Conservation (phyloP, 768 basidiomycete genomes). For the Chalciporus chontae region DNA sequence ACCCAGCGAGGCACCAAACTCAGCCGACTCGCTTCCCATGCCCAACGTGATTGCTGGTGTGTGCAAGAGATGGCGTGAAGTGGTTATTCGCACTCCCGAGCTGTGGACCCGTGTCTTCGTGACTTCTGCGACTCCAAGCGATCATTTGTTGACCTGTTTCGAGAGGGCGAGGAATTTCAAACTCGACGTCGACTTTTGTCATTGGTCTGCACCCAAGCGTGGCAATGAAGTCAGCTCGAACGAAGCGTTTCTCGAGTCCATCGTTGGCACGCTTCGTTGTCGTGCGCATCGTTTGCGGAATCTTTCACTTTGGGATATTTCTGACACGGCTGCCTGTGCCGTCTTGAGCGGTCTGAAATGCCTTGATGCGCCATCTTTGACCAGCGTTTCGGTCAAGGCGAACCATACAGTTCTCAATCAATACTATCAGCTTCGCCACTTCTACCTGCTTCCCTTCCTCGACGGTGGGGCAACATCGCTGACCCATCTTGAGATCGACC, state of each 20-base stretch:
- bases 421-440: slow-evolving; percentile 6
- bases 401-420: not conserved
- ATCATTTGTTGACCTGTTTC: slow-evolving; percentile 1
- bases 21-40: not conserved
- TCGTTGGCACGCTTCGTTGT: not conserved
- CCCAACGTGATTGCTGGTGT: slow-evolving; percentile 8
- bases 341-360: slow-evolving; percentile 1
- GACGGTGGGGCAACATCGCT: slow-evolving; percentile 4
- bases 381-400: slow-evolving; percentile 12
- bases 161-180: slow-evolving; percentile 11
- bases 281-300: slow-evolving; percentile 6
- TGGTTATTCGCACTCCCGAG: slow-evolving; percentile 3
- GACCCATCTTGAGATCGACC: slow-evolving; percentile 13
- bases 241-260: slow-evolving; percentile 3
- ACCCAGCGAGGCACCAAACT: not conserved
- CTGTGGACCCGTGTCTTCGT: slow-evolving; percentile 15
- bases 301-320: slow-evolving; percentile 13
- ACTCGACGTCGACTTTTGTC: slow-evolving; percentile 10
- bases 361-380: slow-evolving; percentile 4
- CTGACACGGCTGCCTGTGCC: slow-evolving; percentile 9
- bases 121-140: slow-evolving; percentile 10
- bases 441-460: slow-evolving; percentile 12
- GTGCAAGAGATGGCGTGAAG: slow-evolving; percentile 11
- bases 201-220: slow-evolving; percentile 4
- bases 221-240: not conserved